Base-by-base conservation (phyloP, 2,329 filamentous ascomycete genomes). In the Shiraia sp. region DNA sequence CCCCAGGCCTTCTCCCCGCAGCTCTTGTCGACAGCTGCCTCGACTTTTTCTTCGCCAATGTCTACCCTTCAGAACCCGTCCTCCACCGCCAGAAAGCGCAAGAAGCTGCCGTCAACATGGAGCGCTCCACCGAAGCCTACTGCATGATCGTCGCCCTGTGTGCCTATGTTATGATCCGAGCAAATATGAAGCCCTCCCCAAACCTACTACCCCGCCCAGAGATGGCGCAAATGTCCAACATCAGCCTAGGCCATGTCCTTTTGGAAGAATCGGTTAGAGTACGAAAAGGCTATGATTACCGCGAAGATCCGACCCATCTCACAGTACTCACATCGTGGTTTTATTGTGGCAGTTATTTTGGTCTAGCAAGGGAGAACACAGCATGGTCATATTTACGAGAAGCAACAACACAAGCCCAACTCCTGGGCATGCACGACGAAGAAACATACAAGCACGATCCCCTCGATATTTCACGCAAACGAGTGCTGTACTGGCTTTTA, bases 41-140 rank as follows among this genome's bases (percentile, higher is more conserved):
- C 43, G 80, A 84, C 31, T 79, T 80, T 49, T 85, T 80, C 67
- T 81, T 83, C 65, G 71, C 75, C 53, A 75, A 83, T 59, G 75
- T 85, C 38, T 85, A 85, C 51, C 80, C 81, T n/a, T 81, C 81
- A 37, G 81, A 83, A 72, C 82, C 82, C 1, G 74, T 85, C 3
- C 65, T 85, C 6, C 78, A 83, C 50, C 71, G 71, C 27, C 66
- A 71, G 45, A 69, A 68, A 37, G 68, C 75, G 39, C 80, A 80
- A 58, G 78, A 82, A 31, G 72, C 72, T 7, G 71, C 82, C 32
- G 71, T 76, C 32, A 72, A 71, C 51, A 79, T 80, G 59, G 74
- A 78, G 68, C 58, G 68, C 48, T 66, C 73, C 10, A 64, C 79
- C 23, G 82, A 82, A 45, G 76, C 81, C 4, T 78, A 84, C 39